phyloP scores from a whole-genome alignment of 2,329 filamentous ascomycete genomes.

The Colletotrichum brevisporum region DNA sequence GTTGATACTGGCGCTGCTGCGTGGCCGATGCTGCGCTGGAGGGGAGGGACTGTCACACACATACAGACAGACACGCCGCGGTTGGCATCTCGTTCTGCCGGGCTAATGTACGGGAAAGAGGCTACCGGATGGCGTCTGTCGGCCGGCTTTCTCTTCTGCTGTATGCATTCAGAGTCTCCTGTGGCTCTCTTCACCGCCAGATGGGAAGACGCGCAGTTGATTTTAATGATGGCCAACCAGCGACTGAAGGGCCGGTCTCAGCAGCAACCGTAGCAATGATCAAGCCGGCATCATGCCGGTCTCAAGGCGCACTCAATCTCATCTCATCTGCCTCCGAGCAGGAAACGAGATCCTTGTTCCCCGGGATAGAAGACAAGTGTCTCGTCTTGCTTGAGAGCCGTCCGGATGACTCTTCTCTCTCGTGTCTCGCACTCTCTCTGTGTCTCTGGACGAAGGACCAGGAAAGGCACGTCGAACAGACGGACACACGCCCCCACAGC shows the following conservation, averaged over 20 bases:
- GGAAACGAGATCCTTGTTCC: not conserved
- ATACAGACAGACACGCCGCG: not conserved
- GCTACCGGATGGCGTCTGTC: not conserved
- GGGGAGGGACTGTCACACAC: not conserved
- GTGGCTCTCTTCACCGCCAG: slow-evolving; percentile 28
- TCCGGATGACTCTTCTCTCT: too few species aligned
- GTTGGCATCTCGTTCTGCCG: slow-evolving; percentile 12
- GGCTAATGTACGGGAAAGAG: slow-evolving; percentile 28
- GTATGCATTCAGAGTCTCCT: not conserved
- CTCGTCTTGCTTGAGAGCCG: too few species aligned
- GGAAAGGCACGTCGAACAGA: slow-evolving; percentile 8
- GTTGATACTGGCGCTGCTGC: not conserved
- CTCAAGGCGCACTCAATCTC: not conserved
- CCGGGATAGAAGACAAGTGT: too few species aligned
- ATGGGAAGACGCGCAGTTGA: not conserved
- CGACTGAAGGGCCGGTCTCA: not conserved
- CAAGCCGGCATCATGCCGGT: slow-evolving; percentile 18
- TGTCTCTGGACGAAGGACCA: too few species aligned
- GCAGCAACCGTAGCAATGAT: not conserved
- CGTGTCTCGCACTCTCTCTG: too few species aligned
- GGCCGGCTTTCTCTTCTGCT: not conserved
- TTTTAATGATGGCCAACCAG: slow-evolving; percentile 16
- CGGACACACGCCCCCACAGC: slow-evolving; percentile 20
- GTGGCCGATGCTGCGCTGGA: not conserved
- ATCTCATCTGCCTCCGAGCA: not conserved